Evolutionary conservation across 2,329 filamentous ascomycete genomes (phyloP).

Genomic region (Penicillium sp.): DNA sequence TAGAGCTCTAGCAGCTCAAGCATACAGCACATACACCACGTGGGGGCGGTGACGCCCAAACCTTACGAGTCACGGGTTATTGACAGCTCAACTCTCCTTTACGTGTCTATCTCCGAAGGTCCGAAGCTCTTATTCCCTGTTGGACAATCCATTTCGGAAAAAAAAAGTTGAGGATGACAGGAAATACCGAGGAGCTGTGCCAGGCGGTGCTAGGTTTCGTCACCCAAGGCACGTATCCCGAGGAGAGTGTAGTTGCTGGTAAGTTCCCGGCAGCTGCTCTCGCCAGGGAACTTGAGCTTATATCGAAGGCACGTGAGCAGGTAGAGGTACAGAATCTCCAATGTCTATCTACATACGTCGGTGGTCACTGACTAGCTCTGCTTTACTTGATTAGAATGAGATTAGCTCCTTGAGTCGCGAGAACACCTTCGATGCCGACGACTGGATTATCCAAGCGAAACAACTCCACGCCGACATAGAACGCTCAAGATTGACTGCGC

Average conservation of each 20-base stretch:
- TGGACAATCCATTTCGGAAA: conserved; percentile 14
- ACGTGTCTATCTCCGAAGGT: background rate
- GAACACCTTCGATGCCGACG: conserved; percentile 67
- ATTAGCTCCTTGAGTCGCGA: conserved; percentile 69
- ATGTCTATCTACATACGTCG: background rate
- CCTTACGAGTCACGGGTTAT: conserved; percentile 21
- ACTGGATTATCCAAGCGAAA: conserved; percentile 78
- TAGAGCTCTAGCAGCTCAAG: conserved; percentile 1
- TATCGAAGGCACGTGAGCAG: conserved; percentile 46
- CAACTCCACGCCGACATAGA: conserved; percentile 77
- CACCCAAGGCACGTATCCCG: conserved; percentile 48
- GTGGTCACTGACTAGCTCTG: conserved; percentile 8
- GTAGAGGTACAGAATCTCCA: conserved; percentile 40
- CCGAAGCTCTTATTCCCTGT: background rate
- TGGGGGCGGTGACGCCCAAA: conserved; percentile 27
- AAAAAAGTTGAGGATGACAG: conserved; percentile 21
- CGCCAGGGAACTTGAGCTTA: conserved; percentile 42
- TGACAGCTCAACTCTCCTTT: conserved; percentile 17
- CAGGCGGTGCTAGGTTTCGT: conserved; percentile 59
- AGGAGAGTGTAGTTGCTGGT: conserved; percentile 49
- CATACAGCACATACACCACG: conserved; percentile 3
- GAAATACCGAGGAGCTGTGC: conserved; percentile 40
- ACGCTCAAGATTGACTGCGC: conserved; percentile 66
- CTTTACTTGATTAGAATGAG: conserved; percentile 47
- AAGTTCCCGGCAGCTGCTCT: conserved; percentile 44